Base-by-base conservation (phyloP, 1,139 yeast species). In the Taphrina sp. region DNA sequence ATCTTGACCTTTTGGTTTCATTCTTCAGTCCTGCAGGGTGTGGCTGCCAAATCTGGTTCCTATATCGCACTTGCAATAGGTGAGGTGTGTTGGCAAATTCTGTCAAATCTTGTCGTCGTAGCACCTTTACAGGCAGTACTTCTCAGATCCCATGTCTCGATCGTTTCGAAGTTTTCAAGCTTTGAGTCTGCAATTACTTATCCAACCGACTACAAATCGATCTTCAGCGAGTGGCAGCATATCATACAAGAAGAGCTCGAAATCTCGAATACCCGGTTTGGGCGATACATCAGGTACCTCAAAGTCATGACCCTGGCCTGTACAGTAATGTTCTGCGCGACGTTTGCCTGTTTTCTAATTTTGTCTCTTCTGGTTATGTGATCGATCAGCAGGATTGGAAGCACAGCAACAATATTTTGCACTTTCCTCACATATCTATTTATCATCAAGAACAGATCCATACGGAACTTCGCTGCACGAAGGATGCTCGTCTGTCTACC, bases 181-280 rank as follows among this genome's bases (percentile, higher is more conserved):
- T 36, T 37, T n/a, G 43, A 28, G 3, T 36, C 53, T 10, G 29
- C 38, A 14, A 38, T 47, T 12, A 20, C 38, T 5, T 26, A 22
- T 22, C 53, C 44, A 17, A 19, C 44, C 8, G 14, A 22, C 19
- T 47, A 36, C 38, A 29, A 31, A 12, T 38, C 44, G 14, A 33
- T 36, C n/a, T 16, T 38, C 34, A 37, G 35, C 5, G 53, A 47
- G 22, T 45, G 37, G 7, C 24, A 37, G 16, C 42, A 47, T 7
- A 38, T 47, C 14, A 36, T 47, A 10, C 37, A 47, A 20, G 53
- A 47, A 31, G 53, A 47, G 23, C 44, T 14, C 4, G 14, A 47
- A 14, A 37, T 49, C 12, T 29, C 54, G 1, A 23, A 34, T 7
- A 29, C 39, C 1, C 20, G 31, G 41, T 34, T 22, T 22, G 54